phyloP scores from a whole-genome alignment of 768 basidiomycete species.

The Favolaschia claudopus region DNA sequence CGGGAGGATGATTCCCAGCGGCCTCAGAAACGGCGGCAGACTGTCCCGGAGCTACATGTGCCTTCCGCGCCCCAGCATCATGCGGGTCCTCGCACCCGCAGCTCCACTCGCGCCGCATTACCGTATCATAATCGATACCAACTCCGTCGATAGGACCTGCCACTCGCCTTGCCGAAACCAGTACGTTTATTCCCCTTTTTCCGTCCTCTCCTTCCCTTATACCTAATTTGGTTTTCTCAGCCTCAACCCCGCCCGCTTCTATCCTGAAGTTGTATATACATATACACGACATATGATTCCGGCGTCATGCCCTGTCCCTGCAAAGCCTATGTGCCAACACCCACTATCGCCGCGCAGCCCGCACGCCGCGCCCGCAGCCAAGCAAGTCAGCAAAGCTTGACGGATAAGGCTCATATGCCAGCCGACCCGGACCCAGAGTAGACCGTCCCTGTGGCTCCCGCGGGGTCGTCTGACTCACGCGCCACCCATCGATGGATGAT shows the following conservation, averaged over 20 bases:
- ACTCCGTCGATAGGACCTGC: constrained; percentile 10
- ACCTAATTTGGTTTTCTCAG: constrained; percentile 20
- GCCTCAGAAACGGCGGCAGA: constrained; percentile 28
- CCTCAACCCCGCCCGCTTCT: too few species aligned
- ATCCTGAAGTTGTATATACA: background rate
- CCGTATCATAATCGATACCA: too few species aligned
- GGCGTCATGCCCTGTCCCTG: background rate
- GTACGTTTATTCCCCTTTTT: constrained; percentile 2
- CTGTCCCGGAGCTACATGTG: constrained; percentile 1
- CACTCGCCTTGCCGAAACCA: constrained; percentile 3
- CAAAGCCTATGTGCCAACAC: background rate
- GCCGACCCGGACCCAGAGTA: background rate
- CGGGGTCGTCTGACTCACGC: constrained; percentile 6
- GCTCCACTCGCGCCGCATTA: constrained; percentile 15
- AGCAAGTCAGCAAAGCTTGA: too few species aligned
- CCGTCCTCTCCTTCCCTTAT: background rate
- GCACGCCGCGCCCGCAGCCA: too few species aligned
- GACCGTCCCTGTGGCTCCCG: background rate
- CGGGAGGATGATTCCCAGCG: constrained; percentile 23
- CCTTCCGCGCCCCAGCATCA: background rate
- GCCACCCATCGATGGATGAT: constrained; percentile 5
- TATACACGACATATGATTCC: background rate
- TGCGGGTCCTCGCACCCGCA: constrained; percentile 17
- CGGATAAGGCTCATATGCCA: background rate
- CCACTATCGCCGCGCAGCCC: constrained; percentile 13